phyloP scores from a whole-genome alignment of 2,329 filamentous ascomycete species.

The Neodidymelliopsis sp. region DNA sequence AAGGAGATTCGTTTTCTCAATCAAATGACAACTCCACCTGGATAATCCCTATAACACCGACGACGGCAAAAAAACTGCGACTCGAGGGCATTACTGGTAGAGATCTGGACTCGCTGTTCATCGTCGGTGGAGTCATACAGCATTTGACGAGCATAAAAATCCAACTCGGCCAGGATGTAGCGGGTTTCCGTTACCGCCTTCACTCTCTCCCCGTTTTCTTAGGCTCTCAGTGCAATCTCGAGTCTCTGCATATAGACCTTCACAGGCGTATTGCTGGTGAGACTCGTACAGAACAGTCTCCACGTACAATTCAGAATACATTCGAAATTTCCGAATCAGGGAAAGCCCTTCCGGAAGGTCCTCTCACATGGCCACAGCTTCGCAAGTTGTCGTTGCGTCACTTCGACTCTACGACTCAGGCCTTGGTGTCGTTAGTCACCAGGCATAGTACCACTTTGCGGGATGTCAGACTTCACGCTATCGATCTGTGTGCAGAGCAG shows the following conservation, averaged over 20 bases:
- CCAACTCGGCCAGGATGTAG: background rate
- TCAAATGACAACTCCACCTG: too few relatives aligned
- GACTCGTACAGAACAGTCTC: background rate
- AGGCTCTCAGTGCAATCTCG: constrained; percentile 6
- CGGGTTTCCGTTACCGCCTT: too few relatives aligned
- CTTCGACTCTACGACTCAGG: constrained; percentile 7
- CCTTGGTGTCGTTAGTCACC: constrained; percentile 9
- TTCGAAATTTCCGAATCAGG: too few relatives aligned
- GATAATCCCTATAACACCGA: too few relatives aligned
- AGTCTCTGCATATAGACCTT: constrained; percentile 15
- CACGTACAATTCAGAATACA: background rate
- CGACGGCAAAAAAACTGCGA: background rate
- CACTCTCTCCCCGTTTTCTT: too few relatives aligned
- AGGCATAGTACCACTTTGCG: constrained; percentile 19
- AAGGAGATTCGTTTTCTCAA: background rate
- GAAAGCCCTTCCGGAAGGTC: background rate
- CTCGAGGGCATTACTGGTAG: background rate
- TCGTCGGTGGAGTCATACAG: background rate
- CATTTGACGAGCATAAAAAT: background rate
- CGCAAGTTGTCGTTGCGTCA: constrained; percentile 16
- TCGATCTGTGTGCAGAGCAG: background rate
- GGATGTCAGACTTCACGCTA: constrained; percentile 16
- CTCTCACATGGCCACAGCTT: constrained; percentile 9
- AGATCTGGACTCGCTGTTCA: background rate
- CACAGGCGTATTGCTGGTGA: too few relatives aligned